Base-by-base conservation (phyloP, 257 asterid species). In the Ehretia macrophylla region DNA sequence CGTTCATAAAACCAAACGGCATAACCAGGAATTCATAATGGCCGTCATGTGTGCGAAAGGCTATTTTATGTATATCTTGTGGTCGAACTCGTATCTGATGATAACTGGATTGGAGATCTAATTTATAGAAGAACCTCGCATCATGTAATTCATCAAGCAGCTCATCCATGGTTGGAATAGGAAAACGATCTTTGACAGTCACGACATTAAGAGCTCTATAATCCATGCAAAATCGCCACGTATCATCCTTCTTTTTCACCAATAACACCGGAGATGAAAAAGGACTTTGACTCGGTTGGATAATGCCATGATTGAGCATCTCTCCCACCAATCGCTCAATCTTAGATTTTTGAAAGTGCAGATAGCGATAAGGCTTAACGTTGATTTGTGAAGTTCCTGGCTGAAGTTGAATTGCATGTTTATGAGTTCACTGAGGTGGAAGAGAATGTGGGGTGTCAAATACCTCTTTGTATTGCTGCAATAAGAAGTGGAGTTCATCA, bases 11-110 rank as follows among this genome's bases (percentile, higher is more conserved):
- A 1, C 55, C 65, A 22, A 60, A 46, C 5, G 40, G 32, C 40
- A 60, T 60, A 5, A 23, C 65, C 22, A 44, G 1, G 45, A 13
- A 60, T 13, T 44, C 65, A 17, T 46, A 60, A 4, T 60, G 55
- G 11, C 52, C 44, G 0, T 46, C 10, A 16, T 60, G 56, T 0
- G 65, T 46, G 0, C 13, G 5, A 16, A 22, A 60, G 1, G 32
- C 17, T 0, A n/a, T 58, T 2, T 58, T 58, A 0, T 18, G 13
- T 3, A 39, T 12, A 5, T 39, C 51, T 0, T 5, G 6, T 0
- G 10, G 12, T 0, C 8, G 0, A 17, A 58, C 22, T 4, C 51
- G 11, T 1, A 58, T 58, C 12, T 58, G 51, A 4, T 58, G 37
- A 12, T 17, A 42, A 0, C 38, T 32, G 5, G 20, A 4, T 5